Percentiles rank a stretch among this genome's conserved stretches.
These are phyloP conservation scores for Medicago ruthenica DNA, from an alignment of 306 rosid genomes.

Conservation along the genomic window DNA sequence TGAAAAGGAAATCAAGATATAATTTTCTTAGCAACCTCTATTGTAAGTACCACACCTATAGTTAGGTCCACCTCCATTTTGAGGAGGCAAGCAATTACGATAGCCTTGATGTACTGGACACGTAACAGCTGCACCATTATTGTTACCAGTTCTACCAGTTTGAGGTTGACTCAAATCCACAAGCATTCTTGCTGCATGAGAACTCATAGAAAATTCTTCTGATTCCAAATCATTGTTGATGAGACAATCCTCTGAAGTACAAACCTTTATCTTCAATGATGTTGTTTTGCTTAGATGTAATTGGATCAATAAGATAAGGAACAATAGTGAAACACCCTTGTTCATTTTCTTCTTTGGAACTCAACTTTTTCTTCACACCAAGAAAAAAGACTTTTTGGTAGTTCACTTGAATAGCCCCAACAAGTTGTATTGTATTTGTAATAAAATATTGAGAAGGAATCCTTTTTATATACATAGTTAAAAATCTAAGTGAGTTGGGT, in stretches of 20 bases:
- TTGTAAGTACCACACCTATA: conserved; percentile 28
- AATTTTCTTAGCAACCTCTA: conserved; percentile 26
- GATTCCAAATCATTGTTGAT: conserved; percentile 37
- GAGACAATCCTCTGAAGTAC: conserved; percentile 40
- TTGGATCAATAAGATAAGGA: conserved; percentile 40
- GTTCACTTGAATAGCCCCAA: neutral
- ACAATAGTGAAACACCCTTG: neutral
- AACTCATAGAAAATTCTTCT: conserved; percentile 40
- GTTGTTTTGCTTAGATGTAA: neutral
- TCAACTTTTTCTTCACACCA: neutral
- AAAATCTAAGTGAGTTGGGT: neutral
- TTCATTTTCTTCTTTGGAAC: conserved; percentile 22
- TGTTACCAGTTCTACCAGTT: conserved; percentile 20
- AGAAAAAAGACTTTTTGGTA: neutral
- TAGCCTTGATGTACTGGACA: conserved; percentile 14
- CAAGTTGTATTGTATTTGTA: neutral
- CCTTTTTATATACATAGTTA: neutral
- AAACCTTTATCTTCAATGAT: conserved; percentile 14
- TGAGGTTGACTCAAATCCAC: neutral
- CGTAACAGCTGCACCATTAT: conserved; percentile 23
- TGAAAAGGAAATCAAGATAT: neutral
- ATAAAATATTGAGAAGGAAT: neutral
- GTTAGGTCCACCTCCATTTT: conserved; percentile 17
- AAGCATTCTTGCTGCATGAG: conserved; percentile 46
- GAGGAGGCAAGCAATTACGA: conserved; percentile 35